Evolutionary conservation across 177 flowering plant species (phyloP).

Genomic region (Telopea speciosissima): DNA sequence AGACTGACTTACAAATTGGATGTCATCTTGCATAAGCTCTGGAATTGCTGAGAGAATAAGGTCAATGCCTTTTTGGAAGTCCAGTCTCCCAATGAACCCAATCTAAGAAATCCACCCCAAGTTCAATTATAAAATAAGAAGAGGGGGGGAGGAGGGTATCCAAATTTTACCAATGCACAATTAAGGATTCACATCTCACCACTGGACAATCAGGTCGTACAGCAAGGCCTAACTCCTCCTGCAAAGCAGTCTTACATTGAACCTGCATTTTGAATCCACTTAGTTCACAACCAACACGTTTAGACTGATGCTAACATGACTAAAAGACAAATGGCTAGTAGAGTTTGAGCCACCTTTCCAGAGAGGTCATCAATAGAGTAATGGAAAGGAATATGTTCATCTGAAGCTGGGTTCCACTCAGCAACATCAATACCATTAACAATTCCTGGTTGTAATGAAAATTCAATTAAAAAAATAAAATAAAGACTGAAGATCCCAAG

Average conservation of each 20-base stretch:
- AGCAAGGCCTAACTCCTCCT: constrained; percentile 79
- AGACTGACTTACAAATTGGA: constrained; percentile 70
- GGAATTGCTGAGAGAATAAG: constrained; percentile 53
- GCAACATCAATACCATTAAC: constrained; percentile 75
- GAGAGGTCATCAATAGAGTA: constrained; percentile 71
- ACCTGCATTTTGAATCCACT: constrained; percentile 35
- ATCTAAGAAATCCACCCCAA: constrained; percentile 37
- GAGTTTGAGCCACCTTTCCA: constrained; percentile 58
- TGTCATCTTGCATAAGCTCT: constrained; percentile 72
- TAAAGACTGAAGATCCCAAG: not conserved
- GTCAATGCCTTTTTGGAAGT: constrained; percentile 91
- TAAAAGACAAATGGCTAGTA: not conserved
- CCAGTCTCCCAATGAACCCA: constrained; percentile 94
- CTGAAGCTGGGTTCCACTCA: constrained; percentile 86
- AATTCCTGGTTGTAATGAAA: constrained; percentile 44
- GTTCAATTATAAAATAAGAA: not conserved
- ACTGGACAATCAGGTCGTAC: constrained; percentile 74
- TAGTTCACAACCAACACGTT: not conserved
- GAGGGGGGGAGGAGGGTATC: not conserved
- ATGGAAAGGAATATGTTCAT: constrained; percentile 52
- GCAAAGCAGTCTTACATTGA: constrained; percentile 73
- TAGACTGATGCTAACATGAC: not conserved
- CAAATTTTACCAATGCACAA: constrained; percentile 1
- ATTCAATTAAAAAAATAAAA: not conserved
- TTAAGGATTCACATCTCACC: constrained; percentile 36